These are phyloP conservation scores for Gossypium davidsonii DNA, from an alignment of 441 rosid species.

Conservation along the genomic window DNA sequence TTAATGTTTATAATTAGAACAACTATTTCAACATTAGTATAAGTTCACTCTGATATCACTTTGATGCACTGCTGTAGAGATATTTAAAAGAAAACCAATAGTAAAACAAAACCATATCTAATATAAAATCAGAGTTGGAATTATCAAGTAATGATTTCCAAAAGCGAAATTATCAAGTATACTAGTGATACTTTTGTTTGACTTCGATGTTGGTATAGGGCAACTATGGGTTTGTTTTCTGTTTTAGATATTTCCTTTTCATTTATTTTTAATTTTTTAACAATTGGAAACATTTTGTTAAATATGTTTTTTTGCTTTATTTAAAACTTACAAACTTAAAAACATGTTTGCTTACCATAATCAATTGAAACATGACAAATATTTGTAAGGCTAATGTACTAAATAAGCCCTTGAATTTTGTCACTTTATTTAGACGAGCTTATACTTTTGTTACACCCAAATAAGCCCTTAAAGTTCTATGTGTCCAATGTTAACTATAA, in stretches of 20 bases:
- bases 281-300: background rate
- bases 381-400: background rate
- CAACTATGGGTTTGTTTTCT: background rate
- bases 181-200: background rate
- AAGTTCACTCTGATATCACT: no score
- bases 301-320: background rate
- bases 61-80: no score
- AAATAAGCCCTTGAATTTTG: no score
- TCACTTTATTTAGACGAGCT: no score
- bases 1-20: no score
- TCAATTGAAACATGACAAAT: background rate
- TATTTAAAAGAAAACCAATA: no score
- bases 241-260: background rate
- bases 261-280: background rate
- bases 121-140: background rate
- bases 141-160: background rate
- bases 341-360: background rate
- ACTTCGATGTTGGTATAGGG: background rate
- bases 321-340: background rate
- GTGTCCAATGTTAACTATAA: no score
- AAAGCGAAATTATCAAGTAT: background rate
- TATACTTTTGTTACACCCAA: no score
- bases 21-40: no score
- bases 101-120: no score
- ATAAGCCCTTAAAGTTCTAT: no score